These are phyloP conservation scores for Tylopilus orsonianus DNA, from an alignment of 1,284 basidiomycete species.

Conservation along the genomic window DNA sequence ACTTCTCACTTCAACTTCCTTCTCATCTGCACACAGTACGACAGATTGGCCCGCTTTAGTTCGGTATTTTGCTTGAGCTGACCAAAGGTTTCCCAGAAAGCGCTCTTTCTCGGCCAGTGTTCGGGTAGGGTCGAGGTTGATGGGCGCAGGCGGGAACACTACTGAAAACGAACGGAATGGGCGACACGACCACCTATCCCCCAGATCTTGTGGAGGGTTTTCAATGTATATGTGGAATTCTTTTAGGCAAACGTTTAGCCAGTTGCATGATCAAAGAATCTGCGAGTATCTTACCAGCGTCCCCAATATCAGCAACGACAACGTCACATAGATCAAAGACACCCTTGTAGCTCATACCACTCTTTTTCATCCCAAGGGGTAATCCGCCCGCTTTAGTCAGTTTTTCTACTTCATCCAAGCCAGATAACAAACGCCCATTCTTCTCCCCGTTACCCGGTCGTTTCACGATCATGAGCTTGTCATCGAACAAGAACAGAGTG, in stretches of 20 bases:
- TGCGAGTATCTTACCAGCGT: slow-evolving; percentile 57
- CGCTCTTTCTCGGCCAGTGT: slow-evolving; percentile 69
- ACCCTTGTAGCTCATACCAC: slow-evolving; percentile 84
- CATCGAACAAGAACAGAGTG: slow-evolving; percentile 93
- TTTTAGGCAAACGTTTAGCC: slow-evolving; percentile 30
- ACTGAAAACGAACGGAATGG: slow-evolving; percentile 76
- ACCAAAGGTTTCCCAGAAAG: slow-evolving; percentile 88
- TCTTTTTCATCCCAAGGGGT: slow-evolving; percentile 67
- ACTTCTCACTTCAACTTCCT: slow-evolving; percentile 64
- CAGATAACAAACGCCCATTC: slow-evolving; percentile 73
- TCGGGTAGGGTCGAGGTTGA: slow-evolving; percentile 62
- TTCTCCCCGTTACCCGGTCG: slow-evolving; percentile 74
- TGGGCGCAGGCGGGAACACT: slow-evolving; percentile 65
- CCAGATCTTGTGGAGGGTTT: slow-evolving; percentile 75
- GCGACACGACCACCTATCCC: slow-evolving; percentile 80
- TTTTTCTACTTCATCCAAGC: slow-evolving; percentile 83
- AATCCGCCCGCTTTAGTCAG: slow-evolving; percentile 65
- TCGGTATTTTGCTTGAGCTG: slow-evolving; percentile 76
- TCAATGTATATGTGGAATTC: slow-evolving; percentile 87
- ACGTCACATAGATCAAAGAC: slow-evolving; percentile 84
- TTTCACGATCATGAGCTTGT: slow-evolving; percentile 91
- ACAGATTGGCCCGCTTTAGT: slow-evolving; percentile 69
- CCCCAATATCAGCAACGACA: slow-evolving; percentile 82
- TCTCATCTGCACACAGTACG: slow-evolving; percentile 65
- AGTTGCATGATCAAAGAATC: slow-evolving; percentile 7